A percentile compares a stretch with the other conserved stretches of the same genome.
phyloP scores from a whole-genome alignment of 139 green algal genomes.

The Chlamydomonas schloesseri region DNA sequence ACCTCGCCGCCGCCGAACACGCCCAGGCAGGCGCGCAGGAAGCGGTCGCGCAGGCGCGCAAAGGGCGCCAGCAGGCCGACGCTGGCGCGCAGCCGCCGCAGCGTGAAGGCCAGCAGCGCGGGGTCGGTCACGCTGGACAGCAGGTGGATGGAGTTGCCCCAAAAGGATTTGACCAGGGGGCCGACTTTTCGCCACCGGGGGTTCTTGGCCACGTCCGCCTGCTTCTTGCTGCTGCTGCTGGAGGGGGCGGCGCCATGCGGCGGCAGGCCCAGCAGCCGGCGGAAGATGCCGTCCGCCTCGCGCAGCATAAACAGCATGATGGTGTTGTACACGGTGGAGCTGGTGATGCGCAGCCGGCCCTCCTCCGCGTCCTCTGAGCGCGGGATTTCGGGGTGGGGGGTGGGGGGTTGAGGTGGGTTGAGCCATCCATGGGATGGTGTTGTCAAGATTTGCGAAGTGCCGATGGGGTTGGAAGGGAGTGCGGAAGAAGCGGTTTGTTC shows the following conservation, averaged over 20 bases:
- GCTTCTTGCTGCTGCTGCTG: neutral
- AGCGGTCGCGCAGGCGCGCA: slow-evolving; percentile 76
- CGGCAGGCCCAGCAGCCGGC: slow-evolving; percentile 66
- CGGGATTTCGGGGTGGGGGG: too few species aligned
- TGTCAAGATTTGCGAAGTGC: too few species aligned
- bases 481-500: too few species aligned
- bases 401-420: neutral
- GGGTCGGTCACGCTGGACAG: slow-evolving; percentile 80
- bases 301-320: slow-evolving; percentile 44
- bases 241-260: neutral
- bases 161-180: slow-evolving; percentile 87
- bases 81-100: slow-evolving; percentile 77
- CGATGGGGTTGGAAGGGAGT: too few species aligned
- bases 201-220: slow-evolving; percentile 21
- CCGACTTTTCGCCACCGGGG: slow-evolving; percentile 73
- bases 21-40: slow-evolving; percentile 79
- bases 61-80: slow-evolving; percentile 79
- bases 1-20: slow-evolving; percentile 81
- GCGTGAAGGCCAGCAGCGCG: slow-evolving; percentile 80
- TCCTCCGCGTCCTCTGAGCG: slow-evolving; percentile 21
- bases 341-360: slow-evolving; percentile 39
- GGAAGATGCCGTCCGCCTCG: slow-evolving; percentile 88
- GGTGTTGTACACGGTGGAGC: slow-evolving; percentile 36
- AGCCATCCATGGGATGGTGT: too few species aligned
- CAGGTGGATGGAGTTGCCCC: slow-evolving; percentile 96